phyloP scores from a whole-genome alignment of 2,329 filamentous ascomycete genomes.

The Thelonectria rubi region DNA sequence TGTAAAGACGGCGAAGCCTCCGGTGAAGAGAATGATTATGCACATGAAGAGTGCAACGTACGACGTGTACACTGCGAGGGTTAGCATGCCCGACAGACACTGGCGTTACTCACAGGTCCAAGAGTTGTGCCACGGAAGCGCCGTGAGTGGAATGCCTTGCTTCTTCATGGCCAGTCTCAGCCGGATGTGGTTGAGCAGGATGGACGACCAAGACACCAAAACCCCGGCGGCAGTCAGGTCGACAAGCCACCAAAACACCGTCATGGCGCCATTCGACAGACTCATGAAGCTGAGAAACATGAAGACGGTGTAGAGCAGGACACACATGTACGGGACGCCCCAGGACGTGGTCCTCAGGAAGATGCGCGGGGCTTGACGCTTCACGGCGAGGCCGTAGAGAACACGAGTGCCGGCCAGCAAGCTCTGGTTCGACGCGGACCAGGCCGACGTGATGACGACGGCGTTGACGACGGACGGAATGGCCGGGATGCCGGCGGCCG shows the following conservation, averaged over 20 bases:
- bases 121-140: conserved; percentile 69
- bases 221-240: conserved; percentile 69
- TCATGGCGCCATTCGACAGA: conserved; percentile 65
- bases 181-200: conserved; percentile 68
- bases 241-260: conserved; percentile 73
- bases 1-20: conserved; percentile 72
- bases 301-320: conserved; percentile 62
- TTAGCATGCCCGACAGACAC: neutral
- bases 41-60: conserved; percentile 67
- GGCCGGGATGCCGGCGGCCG: conserved; percentile 71
- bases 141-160: conserved; percentile 60
- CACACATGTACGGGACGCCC: conserved; percentile 69
- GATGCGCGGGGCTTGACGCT: conserved; percentile 65
- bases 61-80: conserved; percentile 65
- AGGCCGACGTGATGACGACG: conserved; percentile 76
- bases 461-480: conserved; percentile 80
- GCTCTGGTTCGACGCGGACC: conserved; percentile 74
- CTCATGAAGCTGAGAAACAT: conserved; percentile 68
- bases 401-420: conserved; percentile 68
- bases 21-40: conserved; percentile 73
- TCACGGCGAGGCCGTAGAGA: conserved; percentile 67
- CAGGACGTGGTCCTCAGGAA: conserved; percentile 68
- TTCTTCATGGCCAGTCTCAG: conserved; percentile 62
- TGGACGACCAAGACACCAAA: conserved; percentile 69
- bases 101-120: conserved; percentile 63